Percentiles rank a stretch among this genome's conserved stretches.
Evolutionary conservation across 345 rosid genomes (phyloP).

Genomic region (Citropsis articulata): DNA sequence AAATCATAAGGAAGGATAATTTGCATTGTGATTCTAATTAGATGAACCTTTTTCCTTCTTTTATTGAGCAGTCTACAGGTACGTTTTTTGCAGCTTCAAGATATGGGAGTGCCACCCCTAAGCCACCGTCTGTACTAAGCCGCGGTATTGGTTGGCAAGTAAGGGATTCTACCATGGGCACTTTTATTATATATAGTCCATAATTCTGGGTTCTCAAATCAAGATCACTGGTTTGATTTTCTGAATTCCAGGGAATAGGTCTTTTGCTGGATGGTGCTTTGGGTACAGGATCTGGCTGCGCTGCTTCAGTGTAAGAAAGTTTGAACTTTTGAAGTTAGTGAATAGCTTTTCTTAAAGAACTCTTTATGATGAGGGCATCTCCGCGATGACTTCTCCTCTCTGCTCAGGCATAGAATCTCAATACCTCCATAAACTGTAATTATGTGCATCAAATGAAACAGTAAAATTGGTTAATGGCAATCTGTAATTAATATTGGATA

Average conservation of each 20-base stretch:
- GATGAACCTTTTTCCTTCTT: background rate
- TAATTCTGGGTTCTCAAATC: background rate
- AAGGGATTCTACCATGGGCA: background rate
- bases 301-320: constrained; percentile 70
- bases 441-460: background rate
- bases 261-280: constrained; percentile 59
- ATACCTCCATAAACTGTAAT: background rate
- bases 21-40: background rate
- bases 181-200: background rate
- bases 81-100: constrained; percentile 72
- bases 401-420: background rate
- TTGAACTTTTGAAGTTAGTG: background rate
- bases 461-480: background rate
- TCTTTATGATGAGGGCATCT: background rate
- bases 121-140: constrained; percentile 73
- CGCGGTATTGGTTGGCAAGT: constrained; percentile 93
- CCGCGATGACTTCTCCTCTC: background rate
- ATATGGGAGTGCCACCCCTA: constrained; percentile 77
- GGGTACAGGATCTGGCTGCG: constrained; percentile 62
- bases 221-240: background rate
- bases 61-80: constrained; percentile 65
- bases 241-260: constrained; percentile 57
- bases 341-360: background rate
- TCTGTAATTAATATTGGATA: background rate
- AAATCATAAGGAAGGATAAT: background rate